Evolutionary conservation across 805 yeast genomes (phyloP).

Genomic region (Spathaspora arborariae): DNA sequence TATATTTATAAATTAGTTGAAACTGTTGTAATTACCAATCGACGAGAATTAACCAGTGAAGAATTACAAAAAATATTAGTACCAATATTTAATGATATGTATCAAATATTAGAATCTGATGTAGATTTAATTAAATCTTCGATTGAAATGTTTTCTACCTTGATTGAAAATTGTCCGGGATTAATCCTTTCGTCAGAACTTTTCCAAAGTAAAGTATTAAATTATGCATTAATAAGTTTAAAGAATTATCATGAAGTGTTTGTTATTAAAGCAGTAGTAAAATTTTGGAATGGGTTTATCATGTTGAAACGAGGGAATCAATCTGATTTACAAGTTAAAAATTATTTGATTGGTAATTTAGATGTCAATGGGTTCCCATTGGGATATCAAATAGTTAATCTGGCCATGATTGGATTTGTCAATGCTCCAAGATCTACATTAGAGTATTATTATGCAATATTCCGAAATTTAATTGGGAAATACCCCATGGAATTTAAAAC

Average conservation of each 20-base stretch:
- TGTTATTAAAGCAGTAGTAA: constrained; percentile 47
- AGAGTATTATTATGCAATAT: constrained; percentile 51
- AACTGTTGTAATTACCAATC: constrained; percentile 37
- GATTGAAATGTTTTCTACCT: constrained; percentile 47
- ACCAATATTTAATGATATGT: constrained; percentile 32
- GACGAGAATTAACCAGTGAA: constrained; percentile 18
- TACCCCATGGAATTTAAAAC: constrained; percentile 44
- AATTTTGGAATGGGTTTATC: constrained; percentile 53
- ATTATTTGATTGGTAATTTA: constrained; percentile 17
- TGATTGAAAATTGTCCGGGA: constrained; percentile 48
- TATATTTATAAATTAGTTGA: constrained; percentile 44
- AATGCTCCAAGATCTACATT: constrained; percentile 54
- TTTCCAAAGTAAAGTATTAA: constrained; percentile 19
- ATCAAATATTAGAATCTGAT: constrained; percentile 41
- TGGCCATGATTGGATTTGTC: constrained; percentile 33
- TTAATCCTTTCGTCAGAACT: constrained; percentile 30
- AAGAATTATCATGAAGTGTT: constrained; percentile 47
- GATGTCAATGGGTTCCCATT: constrained; percentile 10
- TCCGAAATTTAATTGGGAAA: constrained; percentile 45
- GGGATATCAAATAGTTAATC: constrained; percentile 21
- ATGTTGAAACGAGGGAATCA: constrained; percentile 43
- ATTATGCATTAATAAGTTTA: constrained; percentile 36
- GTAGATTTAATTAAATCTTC: constrained; percentile 57
- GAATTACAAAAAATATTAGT: constrained; percentile 35
- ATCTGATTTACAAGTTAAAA: constrained; percentile 35